phyloP scores from a whole-genome alignment of 23 red algal genomes.

The Gracilaria caudata region DNA sequence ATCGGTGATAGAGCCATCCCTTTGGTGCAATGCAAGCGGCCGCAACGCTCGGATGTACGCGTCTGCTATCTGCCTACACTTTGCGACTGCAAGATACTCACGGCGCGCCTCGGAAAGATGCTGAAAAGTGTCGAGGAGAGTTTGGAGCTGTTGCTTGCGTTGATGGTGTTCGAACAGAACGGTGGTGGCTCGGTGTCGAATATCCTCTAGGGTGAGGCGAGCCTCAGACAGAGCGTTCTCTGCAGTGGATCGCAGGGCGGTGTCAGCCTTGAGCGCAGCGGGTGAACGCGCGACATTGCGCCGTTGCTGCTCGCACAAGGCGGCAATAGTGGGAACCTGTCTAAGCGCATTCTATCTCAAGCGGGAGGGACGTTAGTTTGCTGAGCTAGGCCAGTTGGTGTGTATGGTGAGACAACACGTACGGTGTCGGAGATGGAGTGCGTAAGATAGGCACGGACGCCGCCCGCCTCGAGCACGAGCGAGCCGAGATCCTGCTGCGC shows the following conservation, averaged over 20 bases:
- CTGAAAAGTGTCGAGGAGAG: slow-evolving; percentile 23
- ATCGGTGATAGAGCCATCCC: slow-evolving; percentile 36
- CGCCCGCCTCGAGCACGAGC: neutral
- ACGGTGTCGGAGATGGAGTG: slow-evolving; percentile 4
- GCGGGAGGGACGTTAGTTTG: too few relatives aligned
- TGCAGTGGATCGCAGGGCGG: slow-evolving; percentile 26
- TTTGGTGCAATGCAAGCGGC: slow-evolving; percentile 34
- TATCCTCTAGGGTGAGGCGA: slow-evolving; percentile 41
- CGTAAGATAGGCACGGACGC: neutral
- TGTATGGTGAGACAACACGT: neutral
- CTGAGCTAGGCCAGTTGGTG: too few relatives aligned
- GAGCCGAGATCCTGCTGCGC: slow-evolving; percentile 21
- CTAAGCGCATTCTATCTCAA: neutral
- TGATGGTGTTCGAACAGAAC: slow-evolving; percentile 46
- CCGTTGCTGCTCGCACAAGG: slow-evolving; percentile 26
- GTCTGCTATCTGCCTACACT: slow-evolving; percentile 58
- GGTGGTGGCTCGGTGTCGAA: slow-evolving; percentile 21
- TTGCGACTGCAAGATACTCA: slow-evolving; percentile 30
- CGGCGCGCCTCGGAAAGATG: slow-evolving; percentile 25
- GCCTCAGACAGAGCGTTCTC: slow-evolving; percentile 29
- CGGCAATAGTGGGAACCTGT: slow-evolving; percentile 6
- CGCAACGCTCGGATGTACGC: slow-evolving; percentile 42
- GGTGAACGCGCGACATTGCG: neutral
- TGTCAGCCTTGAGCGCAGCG: slow-evolving; percentile 27
- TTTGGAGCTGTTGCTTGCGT: neutral